Evolutionary conservation across 2,329 filamentous ascomycete genomes (phyloP).

Genomic region (Epicoccum nigrum): DNA sequence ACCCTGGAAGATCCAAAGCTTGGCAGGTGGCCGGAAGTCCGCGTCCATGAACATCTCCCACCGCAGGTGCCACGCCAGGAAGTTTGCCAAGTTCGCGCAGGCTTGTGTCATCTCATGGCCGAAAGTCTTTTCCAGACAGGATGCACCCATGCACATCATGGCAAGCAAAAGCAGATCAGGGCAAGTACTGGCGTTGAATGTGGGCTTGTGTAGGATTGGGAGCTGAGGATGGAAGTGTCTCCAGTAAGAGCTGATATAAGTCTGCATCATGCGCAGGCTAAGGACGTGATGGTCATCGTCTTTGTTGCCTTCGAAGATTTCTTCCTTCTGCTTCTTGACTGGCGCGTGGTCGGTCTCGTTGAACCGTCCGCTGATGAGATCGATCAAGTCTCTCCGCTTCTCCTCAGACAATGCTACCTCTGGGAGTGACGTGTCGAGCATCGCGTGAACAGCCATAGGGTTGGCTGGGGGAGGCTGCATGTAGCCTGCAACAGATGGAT

Average conservation of each 20-base stretch:
- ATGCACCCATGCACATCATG: constrained; percentile 91
- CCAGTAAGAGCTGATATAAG: constrained; percentile 89
- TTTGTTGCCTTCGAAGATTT: constrained; percentile 78
- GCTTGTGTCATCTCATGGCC: constrained; percentile 74
- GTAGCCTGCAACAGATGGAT: constrained; percentile 56
- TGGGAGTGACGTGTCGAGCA: constrained; percentile 79
- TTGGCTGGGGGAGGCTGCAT: constrained; percentile 67
- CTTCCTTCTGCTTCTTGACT: constrained; percentile 75
- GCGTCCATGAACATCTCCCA: constrained; percentile 95
- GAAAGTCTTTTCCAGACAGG: constrained; percentile 83
- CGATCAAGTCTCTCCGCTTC: constrained; percentile 81
- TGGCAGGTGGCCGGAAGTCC: constrained; percentile 88
- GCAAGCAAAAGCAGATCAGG: constrained; percentile 83
- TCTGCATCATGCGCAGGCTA: constrained; percentile 93
- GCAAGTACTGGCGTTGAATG: constrained; percentile 85
- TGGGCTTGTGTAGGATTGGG: constrained; percentile 92
- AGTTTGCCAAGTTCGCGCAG: constrained; percentile 84
- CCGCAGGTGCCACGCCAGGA: constrained; percentile 89
- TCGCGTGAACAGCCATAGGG: constrained; percentile 87
- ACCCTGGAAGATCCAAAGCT: constrained; percentile 95
- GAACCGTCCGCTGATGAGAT: constrained; percentile 81
- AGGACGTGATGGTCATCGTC: constrained; percentile 67
- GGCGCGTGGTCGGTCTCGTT: constrained; percentile 79
- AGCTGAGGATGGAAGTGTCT: constrained; percentile 91
- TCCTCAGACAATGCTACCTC: constrained; percentile 84